These are phyloP conservation scores for Neurospora tetraspora DNA, from an alignment of 495 filamentous ascomycete genomes.

Conservation along the genomic window DNA sequence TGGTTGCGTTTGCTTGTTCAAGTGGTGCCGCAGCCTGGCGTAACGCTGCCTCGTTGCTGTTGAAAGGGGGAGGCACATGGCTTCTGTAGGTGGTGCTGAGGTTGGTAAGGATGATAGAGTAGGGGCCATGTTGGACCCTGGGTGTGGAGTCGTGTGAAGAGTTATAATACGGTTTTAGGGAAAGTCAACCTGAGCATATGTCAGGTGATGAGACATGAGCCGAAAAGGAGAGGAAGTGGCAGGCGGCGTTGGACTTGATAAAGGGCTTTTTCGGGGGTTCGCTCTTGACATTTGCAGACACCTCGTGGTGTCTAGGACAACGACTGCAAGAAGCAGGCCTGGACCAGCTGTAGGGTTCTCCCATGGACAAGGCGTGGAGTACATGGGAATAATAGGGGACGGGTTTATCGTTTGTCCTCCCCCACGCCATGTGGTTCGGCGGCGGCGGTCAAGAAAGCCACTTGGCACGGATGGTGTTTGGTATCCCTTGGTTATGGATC, in stretches of 20 bases:
- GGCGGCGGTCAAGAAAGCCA: background rate
- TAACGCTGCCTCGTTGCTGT: background rate
- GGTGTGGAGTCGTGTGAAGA: background rate
- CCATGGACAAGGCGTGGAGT: background rate
- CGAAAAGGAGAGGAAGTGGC: slow-evolving; percentile 1
- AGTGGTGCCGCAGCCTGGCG: background rate
- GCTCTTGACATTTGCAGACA: slow-evolving; percentile 13
- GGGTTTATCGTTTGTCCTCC: slow-evolving; percentile 23
- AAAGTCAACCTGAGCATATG: slow-evolving; percentile 3
- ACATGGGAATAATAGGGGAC: background rate
- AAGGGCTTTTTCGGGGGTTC: slow-evolving; percentile 11
- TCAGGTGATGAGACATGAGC: slow-evolving; percentile 23
- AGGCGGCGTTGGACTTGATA: slow-evolving; percentile 17
- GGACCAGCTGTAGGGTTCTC: background rate
- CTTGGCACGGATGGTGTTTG: background rate
- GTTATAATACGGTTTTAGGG: background rate
- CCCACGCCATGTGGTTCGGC: slow-evolving; percentile 14
- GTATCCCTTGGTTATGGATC: background rate
- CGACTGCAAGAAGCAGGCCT: slow-evolving; percentile 11
- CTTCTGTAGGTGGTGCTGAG: background rate
- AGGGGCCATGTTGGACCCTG: slow-evolving; percentile 1
- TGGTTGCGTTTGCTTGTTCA: background rate
- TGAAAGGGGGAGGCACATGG: background rate
- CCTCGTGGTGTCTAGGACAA: slow-evolving; percentile 25
- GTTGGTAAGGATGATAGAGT: background rate